Evolutionary conservation across 257 asterid species (phyloP).

Genomic region (Nicotiana tabacum): DNA sequence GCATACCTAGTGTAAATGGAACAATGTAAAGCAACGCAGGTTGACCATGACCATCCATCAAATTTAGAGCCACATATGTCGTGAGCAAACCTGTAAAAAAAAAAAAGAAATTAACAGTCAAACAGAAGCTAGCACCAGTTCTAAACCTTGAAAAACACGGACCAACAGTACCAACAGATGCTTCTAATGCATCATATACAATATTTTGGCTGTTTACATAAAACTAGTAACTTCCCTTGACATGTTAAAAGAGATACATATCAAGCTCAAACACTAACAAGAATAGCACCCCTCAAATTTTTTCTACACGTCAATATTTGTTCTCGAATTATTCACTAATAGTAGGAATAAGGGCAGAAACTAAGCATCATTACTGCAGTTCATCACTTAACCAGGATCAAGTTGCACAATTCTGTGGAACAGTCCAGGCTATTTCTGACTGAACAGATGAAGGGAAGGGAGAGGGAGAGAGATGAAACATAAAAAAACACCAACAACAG

Average conservation of each 20-base stretch:
- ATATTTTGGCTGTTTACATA: neutral
- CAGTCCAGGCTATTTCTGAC: neutral
- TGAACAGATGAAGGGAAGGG: neutral
- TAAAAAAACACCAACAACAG: neutral
- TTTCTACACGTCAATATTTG: neutral
- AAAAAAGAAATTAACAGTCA: neutral
- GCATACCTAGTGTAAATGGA: slow-evolving; percentile 90
- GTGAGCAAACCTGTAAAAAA: slow-evolving; percentile 63
- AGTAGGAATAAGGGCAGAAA: neutral
- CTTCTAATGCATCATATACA: neutral
- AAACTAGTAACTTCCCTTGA: neutral
- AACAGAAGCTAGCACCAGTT: neutral
- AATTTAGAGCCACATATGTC: slow-evolving; percentile 83
- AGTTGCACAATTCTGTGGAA: neutral
- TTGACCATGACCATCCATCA: slow-evolving; percentile 98
- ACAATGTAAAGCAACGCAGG: slow-evolving; percentile 98
- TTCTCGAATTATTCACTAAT: neutral
- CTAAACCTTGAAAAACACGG: neutral
- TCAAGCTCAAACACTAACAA: neutral
- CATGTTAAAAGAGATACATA: neutral
- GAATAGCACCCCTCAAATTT: slow-evolving; percentile 2
- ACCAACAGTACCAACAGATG: neutral
- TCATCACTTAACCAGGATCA: neutral
- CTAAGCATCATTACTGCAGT: neutral
- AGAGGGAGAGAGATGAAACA: neutral